A percentile compares a stretch with the other conserved stretches of the same genome.
phyloP scores from a whole-genome alignment of 2,329 filamentous ascomycete genomes.

The Paecilomyces dactylethromorphus region DNA sequence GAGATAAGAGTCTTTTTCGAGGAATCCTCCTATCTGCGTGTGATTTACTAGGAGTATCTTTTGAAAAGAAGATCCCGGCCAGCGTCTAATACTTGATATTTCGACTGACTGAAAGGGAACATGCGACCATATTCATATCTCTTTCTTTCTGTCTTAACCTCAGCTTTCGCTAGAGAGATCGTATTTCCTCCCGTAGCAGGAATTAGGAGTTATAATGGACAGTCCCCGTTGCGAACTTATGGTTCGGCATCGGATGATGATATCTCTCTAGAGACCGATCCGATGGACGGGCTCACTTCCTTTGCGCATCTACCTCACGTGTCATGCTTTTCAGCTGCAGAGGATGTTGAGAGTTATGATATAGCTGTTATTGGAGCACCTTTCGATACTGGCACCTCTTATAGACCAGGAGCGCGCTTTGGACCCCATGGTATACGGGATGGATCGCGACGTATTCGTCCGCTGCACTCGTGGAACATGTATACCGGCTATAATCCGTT shows the following conservation, averaged over 20 bases:
- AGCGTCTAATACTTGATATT: not conserved
- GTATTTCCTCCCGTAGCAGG: not conserved
- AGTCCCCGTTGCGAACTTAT: not conserved
- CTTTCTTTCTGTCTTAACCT: not conserved
- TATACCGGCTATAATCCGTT: conserved; percentile 35
- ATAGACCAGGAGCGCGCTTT: conserved; percentile 30
- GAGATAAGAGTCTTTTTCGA: not conserved
- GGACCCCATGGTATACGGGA: conserved; percentile 27
- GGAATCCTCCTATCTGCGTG: not conserved
- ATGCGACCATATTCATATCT: not conserved
- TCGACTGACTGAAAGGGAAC: not conserved
- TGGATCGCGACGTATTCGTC: conserved; percentile 22
- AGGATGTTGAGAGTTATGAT: not conserved
- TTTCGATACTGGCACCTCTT: conserved; percentile 2
- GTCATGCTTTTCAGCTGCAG: not conserved
- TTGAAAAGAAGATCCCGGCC: too few relatives aligned
- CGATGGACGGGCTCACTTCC: conserved; percentile 11
- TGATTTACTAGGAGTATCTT: not conserved
- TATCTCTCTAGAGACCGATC: not conserved
- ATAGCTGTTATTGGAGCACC: conserved; percentile 2
- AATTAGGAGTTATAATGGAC: not conserved
- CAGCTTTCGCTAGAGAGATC: not conserved
- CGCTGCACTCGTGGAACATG: conserved; percentile 32
- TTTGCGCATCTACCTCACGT: not conserved
- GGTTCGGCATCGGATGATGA: not conserved